These are phyloP conservation scores for Globomyces sp. DNA, from an alignment of 371 early-diverging fungal genomes.

Conservation along the genomic window DNA sequence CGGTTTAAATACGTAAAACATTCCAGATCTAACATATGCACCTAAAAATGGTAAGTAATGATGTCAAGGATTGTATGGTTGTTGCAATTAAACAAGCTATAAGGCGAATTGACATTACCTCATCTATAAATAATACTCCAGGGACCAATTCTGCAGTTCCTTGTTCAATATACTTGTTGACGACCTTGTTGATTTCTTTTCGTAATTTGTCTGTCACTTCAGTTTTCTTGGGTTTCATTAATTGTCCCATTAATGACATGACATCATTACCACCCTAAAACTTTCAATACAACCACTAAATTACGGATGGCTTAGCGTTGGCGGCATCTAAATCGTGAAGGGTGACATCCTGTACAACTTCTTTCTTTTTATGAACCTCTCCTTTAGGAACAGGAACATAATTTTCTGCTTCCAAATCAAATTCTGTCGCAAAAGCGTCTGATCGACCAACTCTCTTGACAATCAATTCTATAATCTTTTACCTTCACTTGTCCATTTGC, in stretches of 20 bases:
- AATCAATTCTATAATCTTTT: constrained; percentile 11
- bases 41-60: constrained; percentile 33
- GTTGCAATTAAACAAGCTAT: not conserved
- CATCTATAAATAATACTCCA: constrained; percentile 97
- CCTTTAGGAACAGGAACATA: constrained; percentile 99
- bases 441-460: constrained; percentile 90
- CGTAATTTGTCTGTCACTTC: constrained; percentile 98
- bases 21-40: constrained; percentile 98
- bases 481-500: constrained; percentile 96
- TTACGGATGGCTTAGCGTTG: constrained; percentile 87
- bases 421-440: constrained; percentile 93
- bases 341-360: constrained; percentile 95
- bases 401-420: constrained; percentile 94
- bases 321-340: constrained; percentile 99
- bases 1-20: constrained; percentile 98
- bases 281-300: constrained; percentile 22
- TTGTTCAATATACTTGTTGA: constrained; percentile 98
- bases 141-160: constrained; percentile 97
- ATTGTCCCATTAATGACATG: constrained; percentile 95
- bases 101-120: constrained; percentile 46
- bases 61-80: constrained; percentile 13
- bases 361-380: constrained; percentile 98
- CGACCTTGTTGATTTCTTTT: constrained; percentile 98
- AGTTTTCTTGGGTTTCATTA: constrained; percentile 96
- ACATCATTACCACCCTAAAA: constrained; percentile 87